Evolutionary conservation across 2,329 filamentous ascomycete genomes (phyloP).

Genomic region (Colletotrichum siamense): DNA sequence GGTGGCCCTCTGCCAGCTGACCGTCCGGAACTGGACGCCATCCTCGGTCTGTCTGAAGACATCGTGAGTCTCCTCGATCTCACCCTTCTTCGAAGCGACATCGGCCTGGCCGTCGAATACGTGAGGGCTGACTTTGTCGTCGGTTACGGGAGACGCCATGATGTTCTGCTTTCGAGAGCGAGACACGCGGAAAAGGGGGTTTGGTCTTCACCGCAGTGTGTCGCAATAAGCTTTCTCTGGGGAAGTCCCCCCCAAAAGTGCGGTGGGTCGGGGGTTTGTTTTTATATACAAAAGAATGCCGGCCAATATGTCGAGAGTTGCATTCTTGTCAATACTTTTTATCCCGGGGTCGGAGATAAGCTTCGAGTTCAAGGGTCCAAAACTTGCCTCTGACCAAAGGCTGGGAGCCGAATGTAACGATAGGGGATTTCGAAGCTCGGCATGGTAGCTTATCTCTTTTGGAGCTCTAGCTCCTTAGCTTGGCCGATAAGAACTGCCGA

Average conservation of each 20-base stretch:
- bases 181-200: neutral
- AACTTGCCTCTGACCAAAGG: neutral
- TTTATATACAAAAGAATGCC: neutral
- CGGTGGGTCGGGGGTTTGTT: neutral
- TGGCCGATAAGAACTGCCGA: neutral
- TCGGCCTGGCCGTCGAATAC: neutral
- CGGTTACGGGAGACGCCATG: neutral
- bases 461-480: neutral
- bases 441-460: neutral
- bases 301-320: neutral
- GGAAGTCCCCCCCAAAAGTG: neutral
- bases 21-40: constrained; percentile 33
- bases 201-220: neutral
- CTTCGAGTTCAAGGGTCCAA: neutral
- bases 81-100: neutral
- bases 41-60: constrained; percentile 30
- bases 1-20: constrained; percentile 44
- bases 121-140: neutral
- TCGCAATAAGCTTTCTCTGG: neutral
- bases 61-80: constrained; percentile 11
- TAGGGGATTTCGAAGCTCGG: neutral
- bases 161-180: neutral
- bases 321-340: neutral
- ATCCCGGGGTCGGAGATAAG: neutral
- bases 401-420: neutral